Evolutionary conservation across 2,329 filamentous ascomycete species (phyloP).

Genomic region (Diplodia intermedia): DNA sequence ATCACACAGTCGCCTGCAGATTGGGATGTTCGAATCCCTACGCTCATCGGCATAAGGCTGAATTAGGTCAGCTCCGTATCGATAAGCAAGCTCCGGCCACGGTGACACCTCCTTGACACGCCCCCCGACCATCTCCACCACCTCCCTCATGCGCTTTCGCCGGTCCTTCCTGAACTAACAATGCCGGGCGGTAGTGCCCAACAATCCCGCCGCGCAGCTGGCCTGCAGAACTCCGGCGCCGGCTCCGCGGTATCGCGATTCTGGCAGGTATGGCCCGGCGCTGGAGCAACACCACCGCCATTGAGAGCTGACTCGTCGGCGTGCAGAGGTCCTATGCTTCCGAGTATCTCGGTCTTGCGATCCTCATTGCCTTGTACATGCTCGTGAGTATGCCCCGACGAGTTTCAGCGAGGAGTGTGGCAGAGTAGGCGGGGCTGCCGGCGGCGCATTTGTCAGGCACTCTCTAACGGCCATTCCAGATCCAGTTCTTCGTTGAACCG

Average conservation of each 20-base stretch:
- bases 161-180: slow-evolving; percentile 6
- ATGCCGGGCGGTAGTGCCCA: slow-evolving; percentile 24
- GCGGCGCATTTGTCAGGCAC: background rate
- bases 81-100: slow-evolving; percentile 21
- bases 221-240: slow-evolving; percentile 25
- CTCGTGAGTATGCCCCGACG: slow-evolving; percentile 55
- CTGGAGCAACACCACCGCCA: background rate
- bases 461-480: slow-evolving; percentile 50
- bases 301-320: slow-evolving; percentile 33
- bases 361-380: slow-evolving; percentile 73
- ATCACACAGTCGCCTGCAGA: slow-evolving; percentile 4
- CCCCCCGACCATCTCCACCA: background rate
- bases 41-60: slow-evolving; percentile 19
- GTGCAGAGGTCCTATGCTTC: slow-evolving; percentile 79
- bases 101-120: slow-evolving; percentile 21
- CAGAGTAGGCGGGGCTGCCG: slow-evolving; percentile 29
- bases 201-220: slow-evolving; percentile 26
- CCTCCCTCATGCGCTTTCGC: slow-evolving; percentile 9
- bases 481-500: slow-evolving; percentile 74
- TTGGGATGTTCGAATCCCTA: slow-evolving; percentile 19
- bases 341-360: slow-evolving; percentile 80
- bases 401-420: background rate
- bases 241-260: slow-evolving; percentile 28
- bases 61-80: slow-evolving; percentile 14
- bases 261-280: slow-evolving; percentile 30